phyloP scores from a whole-genome alignment of 1,139 yeast genomes.

The Yamadazyma siamensis region DNA sequence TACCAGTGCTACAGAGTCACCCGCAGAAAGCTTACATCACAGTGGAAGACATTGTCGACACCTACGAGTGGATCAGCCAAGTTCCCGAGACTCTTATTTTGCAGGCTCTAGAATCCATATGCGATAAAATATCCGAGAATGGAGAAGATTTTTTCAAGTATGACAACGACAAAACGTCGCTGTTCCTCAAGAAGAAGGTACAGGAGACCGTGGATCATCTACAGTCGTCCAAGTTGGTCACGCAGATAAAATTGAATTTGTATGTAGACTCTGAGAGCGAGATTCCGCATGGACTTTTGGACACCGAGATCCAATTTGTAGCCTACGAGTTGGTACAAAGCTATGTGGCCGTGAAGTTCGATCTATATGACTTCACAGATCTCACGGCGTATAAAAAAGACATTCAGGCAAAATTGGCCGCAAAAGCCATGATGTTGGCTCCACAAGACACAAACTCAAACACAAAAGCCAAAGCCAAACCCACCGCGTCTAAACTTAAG shows the following conservation, averaged over 20 bases:
- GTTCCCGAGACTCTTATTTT: constrained; percentile 23
- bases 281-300: constrained; percentile 28
- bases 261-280: constrained; percentile 16
- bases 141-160: constrained; percentile 49
- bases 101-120: constrained; percentile 27
- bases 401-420: constrained; percentile 16
- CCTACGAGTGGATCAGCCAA: constrained; percentile 21
- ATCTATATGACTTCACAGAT: constrained; percentile 21
- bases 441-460: constrained; percentile 7
- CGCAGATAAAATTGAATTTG: constrained; percentile 37
- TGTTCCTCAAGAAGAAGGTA: constrained; percentile 29
- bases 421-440: constrained; percentile 11
- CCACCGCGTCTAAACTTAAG: constrained; percentile 8
- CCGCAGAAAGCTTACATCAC: constrained; percentile 34
- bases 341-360: constrained; percentile 7
- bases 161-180: constrained; percentile 27
- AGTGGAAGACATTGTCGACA: constrained; percentile 49
- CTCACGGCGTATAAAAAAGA: constrained; percentile 28
- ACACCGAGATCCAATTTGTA: constrained; percentile 12
- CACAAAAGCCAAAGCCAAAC: constrained; percentile 18
- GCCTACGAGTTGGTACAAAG: constrained; percentile 11
- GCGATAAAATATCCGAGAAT: constrained; percentile 46
- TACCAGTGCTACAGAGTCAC: constrained; percentile 30
- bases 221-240: constrained; percentile 18
- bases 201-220: constrained; percentile 11